phyloP scores from a whole-genome alignment of 2,329 filamentous ascomycete species.

The Monosporascus sp. region DNA sequence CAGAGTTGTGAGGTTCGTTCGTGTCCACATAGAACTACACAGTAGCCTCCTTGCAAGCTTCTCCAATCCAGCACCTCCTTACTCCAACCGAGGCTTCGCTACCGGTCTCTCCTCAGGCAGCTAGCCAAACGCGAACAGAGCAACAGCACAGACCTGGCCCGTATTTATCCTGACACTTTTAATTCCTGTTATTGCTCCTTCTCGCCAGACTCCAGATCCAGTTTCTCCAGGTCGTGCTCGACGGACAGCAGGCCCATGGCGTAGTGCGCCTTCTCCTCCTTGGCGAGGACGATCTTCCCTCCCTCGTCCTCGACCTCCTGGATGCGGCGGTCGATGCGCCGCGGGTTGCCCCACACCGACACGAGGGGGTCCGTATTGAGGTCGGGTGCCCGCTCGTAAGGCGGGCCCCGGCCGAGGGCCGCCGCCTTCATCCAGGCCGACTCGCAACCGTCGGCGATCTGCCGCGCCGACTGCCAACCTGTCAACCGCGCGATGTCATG shows the following conservation, averaged over 20 bases:
- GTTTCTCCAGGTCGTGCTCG: conserved; percentile 66
- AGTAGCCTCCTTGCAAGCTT: not conserved
- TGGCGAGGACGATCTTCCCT: conserved; percentile 52
- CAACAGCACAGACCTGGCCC: not conserved
- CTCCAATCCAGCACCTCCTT: too few species aligned
- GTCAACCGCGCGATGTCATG: conserved; percentile 73
- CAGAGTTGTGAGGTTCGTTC: not conserved
- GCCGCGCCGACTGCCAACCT: conserved; percentile 78
- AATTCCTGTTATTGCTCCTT: conserved; percentile 5
- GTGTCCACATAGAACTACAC: not conserved
- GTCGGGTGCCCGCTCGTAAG: conserved; percentile 53
- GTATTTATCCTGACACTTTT: too few species aligned
- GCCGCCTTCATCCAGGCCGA: conserved; percentile 74
- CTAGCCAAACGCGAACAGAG: too few species aligned
- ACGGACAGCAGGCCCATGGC: conserved; percentile 73
- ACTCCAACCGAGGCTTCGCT: too few species aligned
- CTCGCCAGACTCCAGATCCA: conserved; percentile 48
- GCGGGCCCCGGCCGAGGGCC: conserved; percentile 68
- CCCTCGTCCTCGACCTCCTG: conserved; percentile 38
- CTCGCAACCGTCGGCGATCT: conserved; percentile 82
- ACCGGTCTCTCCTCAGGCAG: too few species aligned
- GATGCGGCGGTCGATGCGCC: conserved; percentile 48
- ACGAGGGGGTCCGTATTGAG: conserved; percentile 28
- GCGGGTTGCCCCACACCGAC: conserved; percentile 43
- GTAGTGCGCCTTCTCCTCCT: conserved; percentile 62